phyloP scores from a whole-genome alignment of 371 early-diverging fungal species.

The Mucor lusitanicus region DNA sequence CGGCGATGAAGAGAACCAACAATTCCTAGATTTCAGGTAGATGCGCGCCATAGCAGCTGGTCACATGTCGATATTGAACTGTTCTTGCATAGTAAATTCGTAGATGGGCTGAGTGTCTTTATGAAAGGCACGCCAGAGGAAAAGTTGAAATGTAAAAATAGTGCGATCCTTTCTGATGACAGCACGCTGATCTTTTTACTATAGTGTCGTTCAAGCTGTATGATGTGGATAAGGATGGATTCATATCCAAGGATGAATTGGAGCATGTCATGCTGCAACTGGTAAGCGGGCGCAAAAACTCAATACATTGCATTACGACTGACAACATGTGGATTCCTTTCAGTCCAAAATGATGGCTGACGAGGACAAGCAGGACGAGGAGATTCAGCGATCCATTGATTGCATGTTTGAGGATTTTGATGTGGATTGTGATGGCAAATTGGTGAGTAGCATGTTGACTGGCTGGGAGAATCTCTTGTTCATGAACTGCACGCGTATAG shows the following conservation, averaged over 20 bases:
- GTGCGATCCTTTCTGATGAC: not conserved
- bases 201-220: slow-evolving; percentile 84
- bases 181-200: not conserved
- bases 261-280: slow-evolving; percentile 74
- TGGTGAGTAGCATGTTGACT: slow-evolving; percentile 43
- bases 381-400: slow-evolving; percentile 65
- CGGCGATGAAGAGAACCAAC: slow-evolving; percentile 65
- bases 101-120: slow-evolving; percentile 75
- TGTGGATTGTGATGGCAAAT: slow-evolving; percentile 78
- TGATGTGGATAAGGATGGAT: slow-evolving; percentile 81
- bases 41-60: not conserved
- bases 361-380: slow-evolving; percentile 66
- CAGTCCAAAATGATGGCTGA: slow-evolving; percentile 31
- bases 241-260: slow-evolving; percentile 74
- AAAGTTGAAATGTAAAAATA: slow-evolving; percentile 72
- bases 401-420: slow-evolving; percentile 83
- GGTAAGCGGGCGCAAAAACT: slow-evolving; percentile 40
- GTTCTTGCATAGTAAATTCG: slow-evolving; percentile 61
- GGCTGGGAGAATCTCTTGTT: too few species aligned
- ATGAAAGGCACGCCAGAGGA: slow-evolving; percentile 83
- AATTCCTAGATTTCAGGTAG: slow-evolving; percentile 68
- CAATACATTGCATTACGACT: not conserved
- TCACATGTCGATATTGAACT: not conserved
- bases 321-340: not conserved
- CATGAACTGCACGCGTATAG: slow-evolving; percentile 27